Evolutionary conservation across 148 eudicot genomes (phyloP).

Genomic region (Vaccinium vitisidaea): DNA sequence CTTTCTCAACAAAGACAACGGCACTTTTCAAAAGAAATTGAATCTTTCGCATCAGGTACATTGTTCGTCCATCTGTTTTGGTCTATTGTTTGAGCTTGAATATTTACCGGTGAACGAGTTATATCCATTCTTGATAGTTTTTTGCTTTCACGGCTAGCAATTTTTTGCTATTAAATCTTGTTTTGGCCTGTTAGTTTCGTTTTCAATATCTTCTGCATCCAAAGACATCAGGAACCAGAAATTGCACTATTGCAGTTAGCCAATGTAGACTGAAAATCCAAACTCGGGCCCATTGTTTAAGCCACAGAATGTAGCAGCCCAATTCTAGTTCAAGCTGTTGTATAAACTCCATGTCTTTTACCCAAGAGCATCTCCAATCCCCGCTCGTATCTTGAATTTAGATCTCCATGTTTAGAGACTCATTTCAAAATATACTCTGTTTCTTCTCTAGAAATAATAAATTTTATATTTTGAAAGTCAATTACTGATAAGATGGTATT

Average conservation of each 20-base stretch:
- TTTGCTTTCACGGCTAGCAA: not conserved
- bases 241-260: not conserved
- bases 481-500: too few relatives aligned
- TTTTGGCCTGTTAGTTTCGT: not conserved
- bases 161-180: not conserved
- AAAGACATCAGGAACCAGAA: not conserved
- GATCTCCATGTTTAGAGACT: too few relatives aligned
- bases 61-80: not conserved
- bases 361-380: too few relatives aligned
- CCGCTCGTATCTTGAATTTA: too few relatives aligned
- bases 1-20: not conserved
- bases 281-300: not conserved
- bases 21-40: not conserved
- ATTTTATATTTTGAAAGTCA: too few relatives aligned
- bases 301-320: too few relatives aligned
- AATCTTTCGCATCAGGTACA: conserved; percentile 6
- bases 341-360: too few relatives aligned
- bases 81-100: not conserved
- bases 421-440: too few relatives aligned
- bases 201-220: not conserved
- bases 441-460: too few relatives aligned
- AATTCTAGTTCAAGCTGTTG: not conserved
- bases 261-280: not conserved
- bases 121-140: not conserved
- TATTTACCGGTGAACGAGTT: not conserved